Base-by-base conservation (phyloP, 2,329 filamentous ascomycete genomes). In the Shiraia bambusicola region DNA sequence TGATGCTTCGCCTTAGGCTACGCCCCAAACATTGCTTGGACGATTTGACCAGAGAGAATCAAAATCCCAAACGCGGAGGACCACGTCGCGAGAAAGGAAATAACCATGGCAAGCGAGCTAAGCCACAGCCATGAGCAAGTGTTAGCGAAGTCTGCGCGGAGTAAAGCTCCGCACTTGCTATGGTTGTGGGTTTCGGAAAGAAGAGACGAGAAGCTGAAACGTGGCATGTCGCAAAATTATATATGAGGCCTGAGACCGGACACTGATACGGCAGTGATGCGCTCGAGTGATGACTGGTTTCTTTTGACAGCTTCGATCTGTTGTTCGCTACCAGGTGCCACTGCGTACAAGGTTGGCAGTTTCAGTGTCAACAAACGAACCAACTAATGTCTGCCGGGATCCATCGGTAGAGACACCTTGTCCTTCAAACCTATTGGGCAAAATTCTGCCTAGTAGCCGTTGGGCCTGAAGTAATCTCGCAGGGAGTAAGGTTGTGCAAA, bases 231-330 rank as follows among this genome's bases (percentile, higher is more conserved):
- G 34, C 49, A 43, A 27, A 30, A 28, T 31, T 34, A 35, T 35
- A 30, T 33, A 25, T 38, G 22, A 25, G 22, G 54, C 53, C 51
- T 58, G 45, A 54, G 38, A 27, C 34, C 22, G 19, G 28, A 28
- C 40, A 28, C 26, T 61, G 58, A 59, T 45, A 59, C 56, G 33
- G 34, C 40, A 33, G 40, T 58, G 49, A 51, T 32, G 48, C 44
- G 27, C 40, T 40, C 32, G 28, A 45, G 28, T 8, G 15, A 10
- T 26, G 1, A 28, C n/a, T n/a, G 24, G 22, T 16, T 7, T 11
- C 27, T 24, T 41, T 41, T 24, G 16, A 35, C 10, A 27, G 31
- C 38, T 14, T 12, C 19, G 26, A 28, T 33, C 38, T 35, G 26
- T 19, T 13, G 32, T 31, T 41, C 30, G 24, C 22, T 6, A 8